Evolutionary conservation across 2,329 filamentous ascomycete species (phyloP), one percentile per base, ranked within the genome.

Genomic region (Talaromyces amestolkiae): DNA sequence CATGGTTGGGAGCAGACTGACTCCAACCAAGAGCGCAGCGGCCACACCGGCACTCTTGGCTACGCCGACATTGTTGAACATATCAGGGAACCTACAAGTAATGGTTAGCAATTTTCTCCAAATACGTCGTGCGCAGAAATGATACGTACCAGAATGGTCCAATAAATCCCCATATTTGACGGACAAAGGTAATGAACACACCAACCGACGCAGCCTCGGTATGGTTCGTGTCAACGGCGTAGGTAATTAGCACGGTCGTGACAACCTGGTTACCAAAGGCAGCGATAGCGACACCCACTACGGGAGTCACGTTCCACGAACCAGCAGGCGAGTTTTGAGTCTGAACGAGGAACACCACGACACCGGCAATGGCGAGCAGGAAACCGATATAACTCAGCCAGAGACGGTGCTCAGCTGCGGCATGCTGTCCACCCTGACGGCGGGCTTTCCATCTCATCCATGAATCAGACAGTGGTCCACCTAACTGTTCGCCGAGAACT

Each of bases 251-350:
- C 0, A 88, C 82, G 0, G 86, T 88, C 1, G 86, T 88, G 7
- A 88, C 81, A 35, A 89, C 83, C 75, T 88, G 86, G 67, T 87
- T 87, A 0, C 86, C 86, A 8, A 81, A 83, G 0, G 81, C 82
- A 0, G 78, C 79, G 69, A 85, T 81, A 2, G 79, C 86, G 6
- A 80, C 81, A 5, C 86, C 86, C 7, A 88, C 70, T 7, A 87
- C 73, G 0, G 86, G 86, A 0, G 81, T 84, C 5, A 87, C 80
- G 37, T 85, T 84, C 82, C 84, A 88, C 6, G 80, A 72, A 0
- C 76, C 73, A 0, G 74, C 69, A 0, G 73, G 66, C 0, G 83
- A 81, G 11, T 82, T 76, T 53, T 84, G 76, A 0, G 81, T 80
- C 58, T 83, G 82, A 0, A 88, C 81, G 22, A 85, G 73, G 69